Base-by-base conservation (phyloP, 305 asterid genomes). In the Fraxinus angustifolia region DNA sequence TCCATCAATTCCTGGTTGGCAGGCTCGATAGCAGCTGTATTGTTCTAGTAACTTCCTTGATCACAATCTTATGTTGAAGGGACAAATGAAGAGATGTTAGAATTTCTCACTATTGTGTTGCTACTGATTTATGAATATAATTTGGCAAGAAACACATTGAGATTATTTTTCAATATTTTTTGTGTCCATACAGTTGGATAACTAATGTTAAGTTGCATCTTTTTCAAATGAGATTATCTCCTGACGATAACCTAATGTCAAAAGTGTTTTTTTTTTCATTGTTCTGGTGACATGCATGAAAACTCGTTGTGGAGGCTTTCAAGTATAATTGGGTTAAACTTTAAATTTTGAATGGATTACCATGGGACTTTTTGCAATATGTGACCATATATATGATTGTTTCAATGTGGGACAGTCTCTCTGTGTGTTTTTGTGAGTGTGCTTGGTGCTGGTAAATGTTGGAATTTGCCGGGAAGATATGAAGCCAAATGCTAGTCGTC, bases 1-100 rank as follows among this genome's bases (percentile, higher is more conserved):
- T 81, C 87, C 91, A 80, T 89, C 94, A 34, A 88, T 90, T 67
- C 82, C 90, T 75, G 86, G 91, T 71, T 93, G 98, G 98, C 91
- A 88, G 77, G 84, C 91, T 77, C 87, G 96, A 85, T 91, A 89
- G 89, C 90, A 77, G 77, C 79, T 78, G 23, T 45, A 50, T 77
- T 84, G 78, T 77, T 74, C 28, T 38, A 31, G 78, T 67, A 70
- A 79, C 76, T 58, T 77, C 73, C 74, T 73, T 33, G 76, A 58
- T 36, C 30, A 70, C 14, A 31, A 31, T 70, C 42, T 12, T 70
- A 70, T 14, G 40, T 11, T 70, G 75, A 70, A 70, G 23, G 75
- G 75, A 30, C 75, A 70, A 70, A 31, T 23, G 72, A 65, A 31
- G 75, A 14, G 75, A 70, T 70, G 42, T 70, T 30, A 30, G 36